Conservation (phyloP, 2,329 filamentous ascomycete genomes). For the Ophiobolus disseminans region DNA sequence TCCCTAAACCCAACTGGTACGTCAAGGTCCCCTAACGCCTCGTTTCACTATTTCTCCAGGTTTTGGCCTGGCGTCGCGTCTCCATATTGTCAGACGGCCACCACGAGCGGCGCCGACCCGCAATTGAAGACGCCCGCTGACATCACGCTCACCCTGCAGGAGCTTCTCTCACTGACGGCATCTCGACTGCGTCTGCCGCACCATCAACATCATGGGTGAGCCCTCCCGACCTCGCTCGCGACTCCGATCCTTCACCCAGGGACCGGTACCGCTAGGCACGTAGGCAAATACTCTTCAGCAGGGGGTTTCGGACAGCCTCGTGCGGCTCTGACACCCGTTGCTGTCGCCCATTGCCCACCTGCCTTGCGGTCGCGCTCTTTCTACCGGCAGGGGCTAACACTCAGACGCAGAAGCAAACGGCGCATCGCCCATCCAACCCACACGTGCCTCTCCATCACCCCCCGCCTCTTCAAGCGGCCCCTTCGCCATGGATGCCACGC, state of each 20-base stretch:
- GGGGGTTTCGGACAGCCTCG: slow-evolving; percentile 14
- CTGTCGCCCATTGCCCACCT: slow-evolving; percentile 16
- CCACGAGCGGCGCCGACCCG: slow-evolving; percentile 22
- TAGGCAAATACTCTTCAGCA: slow-evolving; percentile 17
- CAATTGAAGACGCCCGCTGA: slow-evolving; percentile 30
- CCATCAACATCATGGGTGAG: slow-evolving; percentile 47
- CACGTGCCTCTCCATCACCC: slow-evolving; percentile 57
- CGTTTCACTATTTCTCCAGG: slow-evolving; percentile 45
- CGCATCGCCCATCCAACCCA: slow-evolving; percentile 51
- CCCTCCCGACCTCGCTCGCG: slow-evolving; percentile 13
- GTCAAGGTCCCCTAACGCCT: slow-evolving; percentile 28
- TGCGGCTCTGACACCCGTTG: slow-evolving; percentile 20
- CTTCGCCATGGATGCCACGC: slow-evolving; percentile 65
- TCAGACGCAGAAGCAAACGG: slow-evolving; percentile 54
- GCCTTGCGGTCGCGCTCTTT: too few relatives aligned
- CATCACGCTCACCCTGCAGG: slow-evolving; percentile 30
- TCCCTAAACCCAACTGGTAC: slow-evolving; percentile 48
- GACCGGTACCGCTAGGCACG: slow-evolving; percentile 11
- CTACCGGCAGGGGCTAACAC: slow-evolving; percentile 38
- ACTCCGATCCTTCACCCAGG: slow-evolving; percentile 16
- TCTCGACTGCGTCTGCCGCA: slow-evolving; percentile 38
- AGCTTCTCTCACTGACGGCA: slow-evolving; percentile 44
- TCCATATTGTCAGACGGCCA: slow-evolving; percentile 36
- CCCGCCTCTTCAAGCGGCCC: slow-evolving; percentile 59
- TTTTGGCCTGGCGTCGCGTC: slow-evolving; percentile 43